Base-by-base conservation (phyloP, 2,329 filamentous ascomycete genomes). In the Pseudocercospora cruenta region DNA sequence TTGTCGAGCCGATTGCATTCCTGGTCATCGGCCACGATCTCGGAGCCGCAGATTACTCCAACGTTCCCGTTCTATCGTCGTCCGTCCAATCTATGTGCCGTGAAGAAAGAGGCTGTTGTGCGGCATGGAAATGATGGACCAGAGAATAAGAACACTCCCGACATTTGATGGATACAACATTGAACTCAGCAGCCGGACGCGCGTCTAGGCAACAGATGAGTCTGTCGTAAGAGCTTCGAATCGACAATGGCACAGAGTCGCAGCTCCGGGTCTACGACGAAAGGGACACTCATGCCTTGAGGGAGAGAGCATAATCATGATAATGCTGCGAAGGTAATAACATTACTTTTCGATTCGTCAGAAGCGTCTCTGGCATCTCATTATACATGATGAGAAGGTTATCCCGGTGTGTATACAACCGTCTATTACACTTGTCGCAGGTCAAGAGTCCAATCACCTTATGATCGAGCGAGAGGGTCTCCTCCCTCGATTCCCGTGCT, bases 281-380 rank as follows among this genome's bases (percentile, higher is more conserved):
- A 43, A 5, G 39, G 16, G 1, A 43, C 4, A n/a, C 1, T n/a
- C 1, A n/a, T 19, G 39, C n/a, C 6, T 14, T n/a, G 36, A 39
- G 5, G 33, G 33, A 36, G 53, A 64, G 10, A 28, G 55, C 22
- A 22, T 21, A 58, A n/a, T 24, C 9, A 33, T 8, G 54, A 24
- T 28, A 26, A 66, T 28, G 51, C 53, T 9, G 24, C 28, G 24
- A 28, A 22, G 22, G 22, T 21, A 21, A 68, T 64, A 51, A 51
- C 4, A 51, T 51, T 51, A 24, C 47, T 22, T 51, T 14, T 51
- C 47, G 6, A 51, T 51, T 51, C 47, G 22, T 24, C 47, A 51
- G 14, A 51, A 51, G 47, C 19, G 47, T 51, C 47, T 51, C 47
- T 22, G 47, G 47, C 47, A 51, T 12, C 47, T 51, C 47, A 49